Base-by-base conservation (phyloP, 139 green algal species). In the Limnomonas spitsbergensis region DNA sequence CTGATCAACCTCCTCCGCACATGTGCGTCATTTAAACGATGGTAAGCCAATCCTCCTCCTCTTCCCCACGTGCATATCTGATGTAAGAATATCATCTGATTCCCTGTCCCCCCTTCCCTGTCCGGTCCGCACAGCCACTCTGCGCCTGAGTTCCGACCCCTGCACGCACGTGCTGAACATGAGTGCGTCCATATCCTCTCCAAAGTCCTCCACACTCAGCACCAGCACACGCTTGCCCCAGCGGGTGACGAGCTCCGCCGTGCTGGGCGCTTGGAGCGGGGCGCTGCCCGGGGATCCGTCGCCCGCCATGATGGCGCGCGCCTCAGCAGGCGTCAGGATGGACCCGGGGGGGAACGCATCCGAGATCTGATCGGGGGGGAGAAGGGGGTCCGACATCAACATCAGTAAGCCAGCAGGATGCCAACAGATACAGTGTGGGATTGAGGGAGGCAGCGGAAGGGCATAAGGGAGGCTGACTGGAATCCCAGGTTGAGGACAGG, bases 181-280 rank as follows among this genome's bases (percentile, higher is more conserved):
- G 32, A 90, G 38, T 3, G 77, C 4, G 29, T 70, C 56, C 88
- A 93, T 93, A 29, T 40, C 75, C 0, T 38, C 24, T 4, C 89
- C 88, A 42, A 93, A 93, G 82, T 93, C 87, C 9, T 66, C 61
- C 14, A 53, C 81, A 47, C 78, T 88, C 29, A 91, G 79, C 37
- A 93, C 69, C 34, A 92, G 47, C 47, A 93, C 36, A 9, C 83
- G 78, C 73, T 88, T 89, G 66, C 89, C 87, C 52, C 76, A 20
- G 56, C 42, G 1, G 20, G 56, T 29, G 77, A 78, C 52, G 40
- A 93, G 75, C 39, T 88, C 40, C 20, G 82, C 75, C 1, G 82
- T 76, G 36, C 52, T 81, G 36, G 86, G 87, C 80, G 75, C 69
- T 68, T 32, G 52, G 29, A 53, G 9, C 34, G 27, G 14, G 1